Evolutionary conservation across 2,329 filamentous ascomycete genomes (phyloP).

Genomic region (Ceratocystis cacaofunesta): DNA sequence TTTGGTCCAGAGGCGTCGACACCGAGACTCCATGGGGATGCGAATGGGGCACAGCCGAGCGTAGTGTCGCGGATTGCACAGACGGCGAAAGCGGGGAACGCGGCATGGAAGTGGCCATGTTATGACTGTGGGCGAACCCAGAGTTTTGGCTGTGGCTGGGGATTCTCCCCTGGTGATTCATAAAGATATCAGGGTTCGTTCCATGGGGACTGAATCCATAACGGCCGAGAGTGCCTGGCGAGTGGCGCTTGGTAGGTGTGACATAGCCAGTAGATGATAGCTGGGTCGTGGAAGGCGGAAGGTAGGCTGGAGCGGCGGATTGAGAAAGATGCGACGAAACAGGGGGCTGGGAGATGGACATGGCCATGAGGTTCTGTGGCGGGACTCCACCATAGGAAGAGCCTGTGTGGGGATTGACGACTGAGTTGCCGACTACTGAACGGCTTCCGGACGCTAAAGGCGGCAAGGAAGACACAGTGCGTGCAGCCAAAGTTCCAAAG

Average conservation of each 20-base stretch:
- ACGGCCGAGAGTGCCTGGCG: conserved; percentile 34
- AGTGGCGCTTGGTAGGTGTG: conserved; percentile 40
- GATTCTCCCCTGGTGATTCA: neutral
- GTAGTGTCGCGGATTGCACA: neutral
- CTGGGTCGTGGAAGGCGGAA: conserved; percentile 12
- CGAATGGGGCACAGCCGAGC: conserved; percentile 6
- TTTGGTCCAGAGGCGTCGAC: neutral
- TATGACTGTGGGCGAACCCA: neutral
- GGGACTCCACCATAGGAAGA: neutral
- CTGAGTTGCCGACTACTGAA: neutral
- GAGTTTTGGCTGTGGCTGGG: neutral
- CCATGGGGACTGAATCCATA: conserved; percentile 20
- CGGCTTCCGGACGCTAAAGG: neutral
- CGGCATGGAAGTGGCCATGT: conserved; percentile 28
- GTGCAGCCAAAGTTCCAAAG: neutral
- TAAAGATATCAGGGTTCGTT: neutral
- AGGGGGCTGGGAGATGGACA: neutral
- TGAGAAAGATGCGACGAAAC: conserved; percentile 4
- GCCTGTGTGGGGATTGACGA: neutral
- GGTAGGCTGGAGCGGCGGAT: conserved; percentile 1
- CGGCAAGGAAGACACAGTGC: neutral
- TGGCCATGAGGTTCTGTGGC: neutral
- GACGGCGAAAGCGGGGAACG: conserved; percentile 36
- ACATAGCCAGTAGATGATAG: conserved; percentile 25
- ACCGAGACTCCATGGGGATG: conserved; percentile 1